Evolutionary conservation across 192 early-diverging fungal species (phyloP).

Genomic region (Hyaloraphidium curvatum): DNA sequence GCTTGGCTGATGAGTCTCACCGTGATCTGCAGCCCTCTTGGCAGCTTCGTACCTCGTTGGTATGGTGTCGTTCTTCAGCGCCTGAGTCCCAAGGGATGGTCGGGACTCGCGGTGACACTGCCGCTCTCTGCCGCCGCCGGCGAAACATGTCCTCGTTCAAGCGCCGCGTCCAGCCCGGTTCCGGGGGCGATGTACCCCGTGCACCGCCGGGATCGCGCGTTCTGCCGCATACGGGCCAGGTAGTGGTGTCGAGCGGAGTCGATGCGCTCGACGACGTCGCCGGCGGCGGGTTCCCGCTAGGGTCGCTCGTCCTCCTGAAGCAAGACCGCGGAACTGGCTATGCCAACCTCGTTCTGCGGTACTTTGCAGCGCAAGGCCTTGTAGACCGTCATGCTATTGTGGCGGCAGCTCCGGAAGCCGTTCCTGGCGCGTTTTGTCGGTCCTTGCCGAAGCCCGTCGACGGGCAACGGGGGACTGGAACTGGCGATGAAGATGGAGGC

Average conservation of each 20-base stretch:
- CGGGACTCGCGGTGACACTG: too few relatives aligned
- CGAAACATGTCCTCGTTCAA: slow-evolving; percentile 3
- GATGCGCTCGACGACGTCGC: slow-evolving; percentile 66
- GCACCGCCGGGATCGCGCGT: slow-evolving; percentile 49
- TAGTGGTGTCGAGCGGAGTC: slow-evolving; percentile 62
- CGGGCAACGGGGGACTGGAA: slow-evolving; percentile 18
- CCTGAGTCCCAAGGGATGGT: too few relatives aligned
- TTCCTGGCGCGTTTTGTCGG: slow-evolving; percentile 31
- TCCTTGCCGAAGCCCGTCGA: slow-evolving; percentile 40
- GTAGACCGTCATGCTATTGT: slow-evolving; percentile 49
- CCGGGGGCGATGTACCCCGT: slow-evolving; percentile 22
- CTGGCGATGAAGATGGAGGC: slow-evolving; percentile 27
- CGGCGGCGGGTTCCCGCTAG: slow-evolving; percentile 72
- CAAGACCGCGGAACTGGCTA: slow-evolving; percentile 66
- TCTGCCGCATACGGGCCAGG: slow-evolving; percentile 56
- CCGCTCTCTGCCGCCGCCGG: too few relatives aligned
- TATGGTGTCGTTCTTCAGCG: too few relatives aligned
- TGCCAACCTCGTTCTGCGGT: slow-evolving; percentile 52
- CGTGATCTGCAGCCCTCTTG: too few relatives aligned
- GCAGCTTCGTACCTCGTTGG: too few relatives aligned
- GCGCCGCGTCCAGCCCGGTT: too few relatives aligned
- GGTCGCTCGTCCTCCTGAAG: slow-evolving; percentile 52
- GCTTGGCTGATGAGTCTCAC: too few relatives aligned
- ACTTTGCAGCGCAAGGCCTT: slow-evolving; percentile 73
- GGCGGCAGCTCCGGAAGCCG: slow-evolving; percentile 46